A percentile compares a stretch with the other conserved stretches of the same genome.
Conservation (phyloP, 176 grass and related monocot genomes). For the Oryza coarctata region DNA sequence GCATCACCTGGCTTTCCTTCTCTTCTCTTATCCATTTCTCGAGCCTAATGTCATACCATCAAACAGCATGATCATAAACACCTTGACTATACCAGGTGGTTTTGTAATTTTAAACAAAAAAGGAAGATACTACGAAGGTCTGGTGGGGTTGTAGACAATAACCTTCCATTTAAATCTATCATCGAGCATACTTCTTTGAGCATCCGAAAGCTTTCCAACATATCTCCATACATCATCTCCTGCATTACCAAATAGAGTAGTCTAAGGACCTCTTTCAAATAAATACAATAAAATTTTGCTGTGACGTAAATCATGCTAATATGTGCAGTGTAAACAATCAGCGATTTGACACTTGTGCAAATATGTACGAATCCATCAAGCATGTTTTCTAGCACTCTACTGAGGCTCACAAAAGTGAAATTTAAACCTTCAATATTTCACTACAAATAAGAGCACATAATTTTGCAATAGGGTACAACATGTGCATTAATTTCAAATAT, state of each 20-base stretch:
- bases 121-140: background rate
- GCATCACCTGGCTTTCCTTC: conserved; percentile 95
- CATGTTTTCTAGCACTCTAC: background rate
- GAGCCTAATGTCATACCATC: conserved; percentile 55
- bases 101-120: background rate
- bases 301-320: background rate
- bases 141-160: conserved; percentile 25
- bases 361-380: background rate
- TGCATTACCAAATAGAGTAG: conserved; percentile 36
- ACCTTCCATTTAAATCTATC: conserved; percentile 99
- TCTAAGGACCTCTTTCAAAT: conserved; percentile 23
- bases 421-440: background rate
- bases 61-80: conserved; percentile 1
- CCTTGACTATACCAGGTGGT: background rate
- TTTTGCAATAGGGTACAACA: background rate
- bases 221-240: conserved; percentile 97
- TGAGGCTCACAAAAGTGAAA: background rate
- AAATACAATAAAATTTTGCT: background rate
- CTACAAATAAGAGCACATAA: conserved; percentile 4
- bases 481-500: background rate
- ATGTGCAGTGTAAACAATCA: background rate
- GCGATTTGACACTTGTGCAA: background rate
- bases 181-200: conserved; percentile 99
- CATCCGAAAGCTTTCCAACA: conserved; percentile 98
- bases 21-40: conserved; percentile 98